Base-by-base conservation (phyloP, 768 basidiomycete species). In the Termitomyces sp. region DNA sequence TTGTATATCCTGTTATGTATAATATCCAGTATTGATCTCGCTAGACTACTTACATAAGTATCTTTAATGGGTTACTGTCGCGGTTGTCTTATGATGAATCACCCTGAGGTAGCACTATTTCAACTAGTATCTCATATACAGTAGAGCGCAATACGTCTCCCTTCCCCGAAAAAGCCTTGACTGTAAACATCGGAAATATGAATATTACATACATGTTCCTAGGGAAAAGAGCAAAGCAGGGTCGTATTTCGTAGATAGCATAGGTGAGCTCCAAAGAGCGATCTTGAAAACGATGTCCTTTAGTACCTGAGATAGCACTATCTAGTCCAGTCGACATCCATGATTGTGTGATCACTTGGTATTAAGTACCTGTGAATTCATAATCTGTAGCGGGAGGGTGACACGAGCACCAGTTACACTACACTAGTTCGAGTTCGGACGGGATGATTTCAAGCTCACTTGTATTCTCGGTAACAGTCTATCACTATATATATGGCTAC, bases 81-180 rank as follows among this genome's bases (percentile, higher is more conserved):
- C 31, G 10, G 7, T 55, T 42, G 15, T 31, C 15, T 31, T 42
- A 32, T 2, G n/a, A 32, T 43, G 40, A 43, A 54, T 59, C 47
- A 68, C 38, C 70, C 70, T 31, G 63, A 67, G n/a, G 69, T 71
- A 37, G 67, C 63, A 17, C 71, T 68, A 37, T 61, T 64, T 45
- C 72, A 70, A 17, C 70, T 20, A 68, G 55, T 48, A 52, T 56
- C 15, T 62, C 67, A 55, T 71, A 66, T 6, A 72, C 69, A 48
- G 63, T 62, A 2, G 71, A 69, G 57, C 68, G 70, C 17, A 67
- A 61, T 2, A 71, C 65, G 14, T 69, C 47, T 2, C 63, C 62
- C 11, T 66, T 65, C 3, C 71, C 72, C 14, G 67, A 68, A 31
- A 67, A 65, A 34, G 71, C 57, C 12, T 68, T 70, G 43, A 69